These are phyloP conservation scores for Kwoniella shivajii DNA, from an alignment of 1,284 basidiomycete genomes.

Conservation along the genomic window DNA sequence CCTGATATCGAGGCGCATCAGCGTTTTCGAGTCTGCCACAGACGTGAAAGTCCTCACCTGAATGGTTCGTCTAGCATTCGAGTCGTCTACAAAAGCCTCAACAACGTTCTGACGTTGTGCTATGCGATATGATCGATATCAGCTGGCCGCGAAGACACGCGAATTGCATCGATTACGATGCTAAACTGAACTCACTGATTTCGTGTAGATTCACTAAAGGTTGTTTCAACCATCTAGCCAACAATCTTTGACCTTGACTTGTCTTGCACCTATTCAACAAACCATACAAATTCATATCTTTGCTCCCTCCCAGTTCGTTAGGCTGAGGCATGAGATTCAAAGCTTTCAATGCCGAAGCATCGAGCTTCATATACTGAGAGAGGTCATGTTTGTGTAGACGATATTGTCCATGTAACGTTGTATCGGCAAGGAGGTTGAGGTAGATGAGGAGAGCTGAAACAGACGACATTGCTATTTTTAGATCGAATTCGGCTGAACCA, in stretches of 20 bases:
- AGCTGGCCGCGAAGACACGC: background rate
- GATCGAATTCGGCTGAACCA: constrained; percentile 70
- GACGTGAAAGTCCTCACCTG: constrained; percentile 59
- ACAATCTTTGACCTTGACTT: constrained; percentile 85
- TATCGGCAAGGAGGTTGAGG: constrained; percentile 78
- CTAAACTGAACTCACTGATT: constrained; percentile 69
- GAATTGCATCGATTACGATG: too few species aligned
- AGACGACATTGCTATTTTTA: constrained; percentile 77
- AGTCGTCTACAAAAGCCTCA: constrained; percentile 80
- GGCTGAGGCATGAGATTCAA: constrained; percentile 81
- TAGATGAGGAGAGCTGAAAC: constrained; percentile 81
- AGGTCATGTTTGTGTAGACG: constrained; percentile 85
- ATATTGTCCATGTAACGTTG: constrained; percentile 80
- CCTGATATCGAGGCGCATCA: constrained; percentile 58
- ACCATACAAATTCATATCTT: constrained; percentile 85
- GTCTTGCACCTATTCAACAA: constrained; percentile 96
- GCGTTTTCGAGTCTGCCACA: background rate
- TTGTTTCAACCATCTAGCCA: constrained; percentile 95
- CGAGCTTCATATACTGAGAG: constrained; percentile 91
- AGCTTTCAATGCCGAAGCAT: constrained; percentile 90
- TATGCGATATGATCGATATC: constrained; percentile 39
- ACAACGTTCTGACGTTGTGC: constrained; percentile 85
- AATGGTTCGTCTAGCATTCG: constrained; percentile 68
- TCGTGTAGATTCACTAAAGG: constrained; percentile 92
- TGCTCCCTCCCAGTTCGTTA: constrained; percentile 61